Conservation (phyloP, 129 eudicot genomes). For the Lactuca sativa region DNA sequence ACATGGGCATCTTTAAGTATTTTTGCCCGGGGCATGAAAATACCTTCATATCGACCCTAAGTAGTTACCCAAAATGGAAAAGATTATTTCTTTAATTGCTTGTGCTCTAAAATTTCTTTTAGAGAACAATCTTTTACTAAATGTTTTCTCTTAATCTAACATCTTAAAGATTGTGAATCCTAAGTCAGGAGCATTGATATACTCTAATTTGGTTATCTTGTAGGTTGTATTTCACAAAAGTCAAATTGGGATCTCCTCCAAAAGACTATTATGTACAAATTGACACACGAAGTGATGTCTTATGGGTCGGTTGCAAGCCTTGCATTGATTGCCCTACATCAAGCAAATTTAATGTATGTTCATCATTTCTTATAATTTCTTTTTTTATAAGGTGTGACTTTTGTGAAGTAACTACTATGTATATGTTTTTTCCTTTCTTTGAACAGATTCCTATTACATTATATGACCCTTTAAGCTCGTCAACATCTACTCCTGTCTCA, state of each 20-base stretch:
- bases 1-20: too few relatives aligned
- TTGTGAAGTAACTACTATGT: conserved; percentile 5
- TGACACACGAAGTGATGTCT: conserved; percentile 94
- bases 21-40: too few relatives aligned
- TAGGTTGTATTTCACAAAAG: conserved; percentile 87
- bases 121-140: too few relatives aligned
- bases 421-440: background rate
- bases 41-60: background rate
- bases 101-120: too few relatives aligned
- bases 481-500: conserved; percentile 51
- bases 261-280: conserved; percentile 86
- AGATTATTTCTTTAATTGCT: background rate
- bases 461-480: conserved; percentile 75
- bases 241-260: conserved; percentile 82
- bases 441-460: conserved; percentile 68
- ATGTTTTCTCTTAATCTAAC: too few relatives aligned
- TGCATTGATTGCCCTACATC: conserved; percentile 89
- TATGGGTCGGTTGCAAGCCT: conserved; percentile 86
- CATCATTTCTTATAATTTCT: background rate
- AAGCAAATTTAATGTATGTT: conserved; percentile 77
- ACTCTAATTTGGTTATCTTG: conserved; percentile 20
- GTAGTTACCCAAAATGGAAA: background rate
- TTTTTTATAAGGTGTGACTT: background rate
- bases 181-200: background rate
- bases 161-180: too few relatives aligned